These are phyloP conservation scores for Teunomyces aglyptinius DNA, from an alignment of 805 yeast genomes.

Conservation along the genomic window DNA sequence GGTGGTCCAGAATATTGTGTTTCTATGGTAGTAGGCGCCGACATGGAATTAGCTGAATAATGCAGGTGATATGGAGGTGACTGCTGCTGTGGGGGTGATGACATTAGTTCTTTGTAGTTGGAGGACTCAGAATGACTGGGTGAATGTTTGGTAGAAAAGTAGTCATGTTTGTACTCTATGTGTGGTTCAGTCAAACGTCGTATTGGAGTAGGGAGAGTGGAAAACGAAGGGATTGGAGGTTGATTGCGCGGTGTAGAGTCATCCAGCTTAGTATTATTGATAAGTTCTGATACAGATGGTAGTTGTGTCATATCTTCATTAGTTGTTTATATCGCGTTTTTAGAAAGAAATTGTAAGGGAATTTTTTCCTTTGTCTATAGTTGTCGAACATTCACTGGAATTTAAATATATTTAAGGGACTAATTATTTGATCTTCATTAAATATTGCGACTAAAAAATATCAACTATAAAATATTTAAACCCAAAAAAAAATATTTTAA, in stretches of 20 bases:
- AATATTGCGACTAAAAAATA: conserved; percentile 1
- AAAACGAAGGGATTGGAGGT: neutral
- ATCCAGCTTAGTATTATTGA: conserved; percentile 16
- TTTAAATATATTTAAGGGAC: conserved; percentile 2
- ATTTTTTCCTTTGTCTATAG: neutral
- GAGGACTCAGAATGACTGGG: conserved; percentile 4
- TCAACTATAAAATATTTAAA: neutral
- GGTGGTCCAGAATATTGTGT: neutral
- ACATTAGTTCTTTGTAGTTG: conserved; percentile 8
- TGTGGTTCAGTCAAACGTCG: conserved; percentile 15
- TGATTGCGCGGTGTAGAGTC: conserved; percentile 4
- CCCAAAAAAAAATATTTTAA: neutral
- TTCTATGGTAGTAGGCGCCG: neutral
- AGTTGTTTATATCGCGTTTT: neutral
- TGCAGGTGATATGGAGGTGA: conserved; percentile 1
- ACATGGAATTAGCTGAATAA: neutral
- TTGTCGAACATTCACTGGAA: neutral
- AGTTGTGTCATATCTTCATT: conserved; percentile 16
- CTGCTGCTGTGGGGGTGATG: conserved; percentile 2
- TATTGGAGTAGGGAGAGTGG: conserved; percentile 13
- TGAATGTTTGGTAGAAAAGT: conserved; percentile 5
- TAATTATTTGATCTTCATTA: conserved; percentile 1
- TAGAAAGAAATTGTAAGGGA: neutral
- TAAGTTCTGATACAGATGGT: conserved; percentile 26
- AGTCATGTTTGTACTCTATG: conserved; percentile 5